Evolutionary conservation across 257 asterid species (phyloP).

Genomic region (Osmanthus fragrans): DNA sequence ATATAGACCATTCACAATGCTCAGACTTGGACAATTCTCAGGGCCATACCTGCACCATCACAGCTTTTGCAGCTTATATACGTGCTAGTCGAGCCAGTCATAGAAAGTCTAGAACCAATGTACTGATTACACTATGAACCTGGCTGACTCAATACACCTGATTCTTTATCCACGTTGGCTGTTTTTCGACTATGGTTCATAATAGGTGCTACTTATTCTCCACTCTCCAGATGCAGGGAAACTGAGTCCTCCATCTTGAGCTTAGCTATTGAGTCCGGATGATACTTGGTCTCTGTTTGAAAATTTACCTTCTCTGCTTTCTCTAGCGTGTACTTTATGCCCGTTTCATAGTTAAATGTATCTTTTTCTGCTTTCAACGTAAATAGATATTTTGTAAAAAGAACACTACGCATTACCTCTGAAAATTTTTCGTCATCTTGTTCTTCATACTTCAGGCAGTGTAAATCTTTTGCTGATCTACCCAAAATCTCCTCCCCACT

Average conservation of each 20-base stretch:
- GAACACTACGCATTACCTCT: constrained; percentile 48
- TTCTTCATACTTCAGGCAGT: constrained; percentile 64
- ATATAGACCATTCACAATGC: too few relatives aligned
- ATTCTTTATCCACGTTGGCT: constrained; percentile 33
- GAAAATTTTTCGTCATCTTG: constrained; percentile 69
- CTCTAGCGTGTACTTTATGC: constrained; percentile 72
- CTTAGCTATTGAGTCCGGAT: constrained; percentile 52
- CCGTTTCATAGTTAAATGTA: constrained; percentile 63
- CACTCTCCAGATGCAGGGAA: constrained; percentile 41
- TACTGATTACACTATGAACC: constrained; percentile 46
- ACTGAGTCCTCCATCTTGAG: constrained; percentile 38
- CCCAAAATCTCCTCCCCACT: constrained; percentile 81
- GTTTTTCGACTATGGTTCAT: constrained; percentile 32
- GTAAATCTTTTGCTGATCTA: constrained; percentile 68
- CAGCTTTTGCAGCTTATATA: constrained; percentile 61
- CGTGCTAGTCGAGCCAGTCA: constrained; percentile 41
- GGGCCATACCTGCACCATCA: constrained; percentile 69
- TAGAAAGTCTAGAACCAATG: constrained; percentile 48
- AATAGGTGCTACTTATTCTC: not conserved
- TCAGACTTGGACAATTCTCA: constrained; percentile 66
- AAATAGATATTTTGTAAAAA: constrained; percentile 52
- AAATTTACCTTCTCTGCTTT: constrained; percentile 66
- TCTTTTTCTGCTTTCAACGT: constrained; percentile 86
- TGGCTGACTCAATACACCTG: constrained; percentile 34
- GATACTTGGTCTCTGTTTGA: constrained; percentile 48